Base-by-base conservation (phyloP, 176 grass and related monocot genomes). In the Phragmites australis region DNA sequence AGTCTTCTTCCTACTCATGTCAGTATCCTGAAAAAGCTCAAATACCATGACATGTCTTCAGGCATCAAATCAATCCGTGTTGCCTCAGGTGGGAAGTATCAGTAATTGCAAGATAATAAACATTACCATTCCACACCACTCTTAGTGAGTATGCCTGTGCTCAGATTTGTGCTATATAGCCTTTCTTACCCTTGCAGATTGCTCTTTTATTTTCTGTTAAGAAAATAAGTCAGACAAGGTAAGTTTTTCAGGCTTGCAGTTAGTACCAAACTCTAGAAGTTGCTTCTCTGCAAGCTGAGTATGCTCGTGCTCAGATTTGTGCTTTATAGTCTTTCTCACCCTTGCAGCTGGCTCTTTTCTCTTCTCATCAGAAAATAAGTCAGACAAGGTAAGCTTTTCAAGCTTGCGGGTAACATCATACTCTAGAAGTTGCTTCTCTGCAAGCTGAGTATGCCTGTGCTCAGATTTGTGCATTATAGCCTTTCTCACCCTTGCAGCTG, bases 351-450 rank as follows among this genome's bases (percentile, higher is more conserved):
- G 71, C 31, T 84, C 54, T 79, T 82, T 76, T 72, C 56, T 86
- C 59, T 51, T 90, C 14, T 43, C 27, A 23, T 55, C 83, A 59
- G 86, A 70, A 86, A 88, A 94, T 77, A 94, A 69, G 25, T 83
- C 69, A 68, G 88, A 81, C 47, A 93, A 72, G 1, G 50, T 19
- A 10, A 84, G 44, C 14, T 52, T 78, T 56, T 65, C 76, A 64
- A 67, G 76, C 48, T 91, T 87, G 43, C 63, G 86, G 52, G 45
- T 81, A 50, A 75, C 13, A 70, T 94, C 88, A 65, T 82, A 77
- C 26, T 46, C 6, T 19, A 83, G 56, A 68, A 91, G 76, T 48
- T 74, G 65, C 37, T 63, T 65, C 41, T 86, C 78, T 45, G 62
- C 76, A 84, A 83, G 42, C 31, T 84, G 58, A 30, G 58, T 29